Conservation (phyloP, 305 asterid genomes). For the Rubia peregrina region DNA sequence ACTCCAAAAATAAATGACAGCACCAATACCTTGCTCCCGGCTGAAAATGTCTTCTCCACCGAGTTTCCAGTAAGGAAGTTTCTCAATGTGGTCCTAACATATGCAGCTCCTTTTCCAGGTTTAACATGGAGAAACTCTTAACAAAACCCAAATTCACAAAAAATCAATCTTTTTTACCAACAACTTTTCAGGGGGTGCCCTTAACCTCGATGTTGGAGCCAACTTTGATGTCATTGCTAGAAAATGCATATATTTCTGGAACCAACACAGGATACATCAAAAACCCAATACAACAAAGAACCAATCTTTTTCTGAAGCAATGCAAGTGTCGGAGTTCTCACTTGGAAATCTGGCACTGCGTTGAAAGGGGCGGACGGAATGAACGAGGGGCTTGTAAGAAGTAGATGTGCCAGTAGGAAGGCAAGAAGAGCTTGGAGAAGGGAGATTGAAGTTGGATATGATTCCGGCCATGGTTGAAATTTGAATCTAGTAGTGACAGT, state of each 20-base stretch:
- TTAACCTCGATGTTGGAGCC: slow-evolving; percentile 91
- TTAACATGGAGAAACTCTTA: slow-evolving; percentile 93
- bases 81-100: slow-evolving; percentile 77
- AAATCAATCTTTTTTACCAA: slow-evolving; percentile 38
- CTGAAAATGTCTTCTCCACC: slow-evolving; percentile 80
- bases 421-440: slow-evolving; percentile 26
- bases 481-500: neutral
- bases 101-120: slow-evolving; percentile 98
- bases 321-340: slow-evolving; percentile 9
- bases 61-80: slow-evolving; percentile 74
- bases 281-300: neutral
- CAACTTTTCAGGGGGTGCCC: slow-evolving; percentile 83
- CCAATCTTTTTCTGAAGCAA: neutral
- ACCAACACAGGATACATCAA: neutral
- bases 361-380: slow-evolving; percentile 29
- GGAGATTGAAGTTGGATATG: slow-evolving; percentile 31
- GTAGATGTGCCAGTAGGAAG: slow-evolving; percentile 32
- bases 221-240: slow-evolving; percentile 91
- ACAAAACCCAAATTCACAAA: slow-evolving; percentile 15
- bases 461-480: slow-evolving; percentile 43
- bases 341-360: slow-evolving; percentile 40
- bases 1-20: neutral
- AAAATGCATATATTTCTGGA: slow-evolving; percentile 58
- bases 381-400: slow-evolving; percentile 26
- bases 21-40: slow-evolving; percentile 83